Evolutionary conservation across 1,284 basidiomycete species (phyloP).

Genomic region (Microbotryum saponariae): DNA sequence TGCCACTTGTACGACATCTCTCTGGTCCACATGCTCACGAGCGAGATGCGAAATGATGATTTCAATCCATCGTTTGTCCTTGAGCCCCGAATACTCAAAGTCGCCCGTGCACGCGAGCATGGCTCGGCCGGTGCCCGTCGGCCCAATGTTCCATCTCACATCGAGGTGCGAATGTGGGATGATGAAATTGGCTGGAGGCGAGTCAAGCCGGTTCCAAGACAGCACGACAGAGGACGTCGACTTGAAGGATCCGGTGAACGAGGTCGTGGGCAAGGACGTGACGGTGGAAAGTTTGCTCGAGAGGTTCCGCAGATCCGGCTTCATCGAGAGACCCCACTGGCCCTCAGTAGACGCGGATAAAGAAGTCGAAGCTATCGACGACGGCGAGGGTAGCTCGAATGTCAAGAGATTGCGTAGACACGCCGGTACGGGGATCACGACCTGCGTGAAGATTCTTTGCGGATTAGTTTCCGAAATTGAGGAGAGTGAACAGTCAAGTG

Average conservation of each 20-base stretch:
- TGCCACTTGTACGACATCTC: neutral
- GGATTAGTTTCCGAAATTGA: neutral
- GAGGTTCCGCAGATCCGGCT: constrained; percentile 8
- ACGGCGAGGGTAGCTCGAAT: constrained; percentile 8
- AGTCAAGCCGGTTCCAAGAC: constrained; percentile 8
- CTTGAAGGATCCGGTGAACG: constrained; percentile 19
- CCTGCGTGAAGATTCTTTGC: neutral
- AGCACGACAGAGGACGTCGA: constrained; percentile 4
- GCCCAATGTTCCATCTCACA: constrained; percentile 5
- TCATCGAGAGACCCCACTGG: constrained; percentile 21
- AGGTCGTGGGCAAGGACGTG: neutral
- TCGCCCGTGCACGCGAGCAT: constrained; percentile 2
- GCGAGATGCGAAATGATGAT: neutral
- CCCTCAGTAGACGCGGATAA: neutral
- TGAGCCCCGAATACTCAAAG: constrained; percentile 7
- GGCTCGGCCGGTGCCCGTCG: neutral
- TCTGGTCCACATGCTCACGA: neutral
- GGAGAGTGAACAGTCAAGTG: neutral
- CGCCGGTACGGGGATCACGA: constrained; percentile 14
- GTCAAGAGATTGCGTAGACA: constrained; percentile 18
- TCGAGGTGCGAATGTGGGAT: neutral
- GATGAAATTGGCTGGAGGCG: neutral
- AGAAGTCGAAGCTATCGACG: neutral
- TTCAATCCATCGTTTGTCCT: constrained; percentile 16
- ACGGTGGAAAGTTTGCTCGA: neutral